phyloP scores from a whole-genome alignment of 176 grass and related monocot species.

The Tillandsia leiboldiana region DNA sequence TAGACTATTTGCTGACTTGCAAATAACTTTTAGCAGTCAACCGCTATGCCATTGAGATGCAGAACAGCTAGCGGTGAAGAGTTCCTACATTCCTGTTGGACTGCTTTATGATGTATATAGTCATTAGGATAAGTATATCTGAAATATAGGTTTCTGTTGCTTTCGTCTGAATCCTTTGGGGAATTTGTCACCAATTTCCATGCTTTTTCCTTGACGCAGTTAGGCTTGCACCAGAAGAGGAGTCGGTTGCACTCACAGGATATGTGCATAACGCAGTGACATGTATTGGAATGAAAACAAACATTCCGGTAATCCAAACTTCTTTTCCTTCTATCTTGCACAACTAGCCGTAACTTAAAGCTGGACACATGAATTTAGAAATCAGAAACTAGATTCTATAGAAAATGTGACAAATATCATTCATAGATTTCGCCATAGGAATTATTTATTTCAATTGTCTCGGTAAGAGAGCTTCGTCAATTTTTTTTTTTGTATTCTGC shows the following conservation, averaged over 20 bases:
- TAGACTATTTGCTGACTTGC: no score
- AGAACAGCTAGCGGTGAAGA: no score
- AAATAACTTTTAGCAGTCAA: no score
- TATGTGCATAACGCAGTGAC: constrained; percentile 89
- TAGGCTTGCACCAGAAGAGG: constrained; percentile 90
- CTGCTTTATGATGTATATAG: no score
- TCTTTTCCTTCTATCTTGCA: background rate
- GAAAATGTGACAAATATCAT: no score
- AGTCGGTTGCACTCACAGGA: constrained; percentile 78
- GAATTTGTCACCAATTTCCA: background rate
- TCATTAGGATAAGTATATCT: background rate
- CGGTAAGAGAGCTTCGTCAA: no score
- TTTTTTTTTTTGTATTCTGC: constrained; percentile 4
- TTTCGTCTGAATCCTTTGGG: background rate
- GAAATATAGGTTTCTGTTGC: background rate
- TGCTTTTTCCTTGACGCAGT: constrained; percentile 44
- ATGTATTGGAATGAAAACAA: constrained; percentile 79
- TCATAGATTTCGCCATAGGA: no score
- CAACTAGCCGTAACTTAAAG: background rate
- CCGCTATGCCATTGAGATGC: no score
- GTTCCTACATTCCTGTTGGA: no score
- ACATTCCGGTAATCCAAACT: constrained; percentile 59
- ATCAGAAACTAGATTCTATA: no score
- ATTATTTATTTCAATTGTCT: background rate
- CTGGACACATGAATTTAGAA: no score